A percentile compares a stretch with the other conserved stretches of the same genome.
phyloP scores from a whole-genome alignment of 176 grass and related monocot species.

The Elymus sibiricus region DNA sequence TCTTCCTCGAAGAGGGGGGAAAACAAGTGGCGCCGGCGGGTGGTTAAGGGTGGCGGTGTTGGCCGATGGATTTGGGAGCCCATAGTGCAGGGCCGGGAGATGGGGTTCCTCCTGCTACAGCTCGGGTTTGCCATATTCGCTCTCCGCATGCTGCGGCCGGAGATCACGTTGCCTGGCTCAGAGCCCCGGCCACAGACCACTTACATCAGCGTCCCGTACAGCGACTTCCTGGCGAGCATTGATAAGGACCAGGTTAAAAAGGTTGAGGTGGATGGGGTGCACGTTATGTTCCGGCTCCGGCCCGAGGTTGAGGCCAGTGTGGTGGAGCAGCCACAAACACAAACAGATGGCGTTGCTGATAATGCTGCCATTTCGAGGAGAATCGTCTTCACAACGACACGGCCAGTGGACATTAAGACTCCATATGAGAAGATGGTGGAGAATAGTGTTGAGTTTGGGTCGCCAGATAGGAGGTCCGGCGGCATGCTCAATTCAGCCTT shows the following conservation, averaged over 20 bases:
- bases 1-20: slow-evolving; percentile 54
- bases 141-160: slow-evolving; percentile 75
- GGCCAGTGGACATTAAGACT: slow-evolving; percentile 87
- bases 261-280: slow-evolving; percentile 95
- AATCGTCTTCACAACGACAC: slow-evolving; percentile 74
- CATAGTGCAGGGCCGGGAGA: slow-evolving; percentile 77
- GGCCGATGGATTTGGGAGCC: slow-evolving; percentile 89
- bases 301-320: slow-evolving; percentile 38
- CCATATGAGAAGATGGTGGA: slow-evolving; percentile 99
- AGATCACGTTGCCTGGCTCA: slow-evolving; percentile 61
- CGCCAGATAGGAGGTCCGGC: slow-evolving; percentile 79
- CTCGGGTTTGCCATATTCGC: slow-evolving; percentile 85
- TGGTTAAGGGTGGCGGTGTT: slow-evolving; percentile 42
- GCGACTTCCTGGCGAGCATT: slow-evolving; percentile 89
- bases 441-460: slow-evolving; percentile 93
- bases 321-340: slow-evolving; percentile 15
- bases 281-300: slow-evolving; percentile 83
- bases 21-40: slow-evolving; percentile 68
- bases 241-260: slow-evolving; percentile 89
- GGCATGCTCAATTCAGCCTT: slow-evolving; percentile 90
- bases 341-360: slow-evolving; percentile 42
- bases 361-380: slow-evolving; percentile 51
- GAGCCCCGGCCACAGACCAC: slow-evolving; percentile 70
- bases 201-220: slow-evolving; percentile 72
- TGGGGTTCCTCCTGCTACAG: slow-evolving; percentile 88